Percentiles rank a stretch among this genome's conserved stretches.
Conservation (phyloP, 2,329 filamentous ascomycete species). For the Ceratocystis diversiconidia region DNA sequence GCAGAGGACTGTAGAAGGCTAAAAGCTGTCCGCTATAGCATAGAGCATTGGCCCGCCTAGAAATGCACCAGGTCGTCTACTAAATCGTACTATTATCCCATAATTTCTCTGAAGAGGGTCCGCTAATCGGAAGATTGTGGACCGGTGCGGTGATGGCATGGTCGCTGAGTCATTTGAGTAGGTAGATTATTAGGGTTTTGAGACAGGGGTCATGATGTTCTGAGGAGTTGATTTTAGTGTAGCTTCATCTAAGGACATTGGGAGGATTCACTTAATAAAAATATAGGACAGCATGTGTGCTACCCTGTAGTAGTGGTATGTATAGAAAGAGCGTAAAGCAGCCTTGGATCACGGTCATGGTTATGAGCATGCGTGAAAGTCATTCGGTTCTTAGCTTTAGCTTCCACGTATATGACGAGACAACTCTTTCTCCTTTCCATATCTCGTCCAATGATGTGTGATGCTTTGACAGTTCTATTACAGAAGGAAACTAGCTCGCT, state of each 20-base stretch:
- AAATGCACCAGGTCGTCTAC: conserved; percentile 5
- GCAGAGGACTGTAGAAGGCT: no score
- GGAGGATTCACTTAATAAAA: no score
- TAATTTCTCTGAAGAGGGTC: neutral
- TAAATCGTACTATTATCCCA: neutral
- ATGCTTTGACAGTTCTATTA: neutral
- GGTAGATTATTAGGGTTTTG: no score
- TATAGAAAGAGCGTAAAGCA: no score
- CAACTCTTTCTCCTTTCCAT: neutral
- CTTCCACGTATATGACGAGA: neutral
- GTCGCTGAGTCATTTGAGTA: no score
- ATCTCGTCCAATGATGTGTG: neutral
- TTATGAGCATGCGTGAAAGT: neutral
- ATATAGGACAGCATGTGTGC: no score
- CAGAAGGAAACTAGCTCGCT: neutral
- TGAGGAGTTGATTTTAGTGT: no score
- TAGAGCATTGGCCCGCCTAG: conserved; percentile 3
- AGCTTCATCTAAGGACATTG: no score
- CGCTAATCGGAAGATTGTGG: conserved; percentile 13
- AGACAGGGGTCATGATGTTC: no score
- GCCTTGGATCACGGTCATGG: neutral
- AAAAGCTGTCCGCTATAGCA: neutral
- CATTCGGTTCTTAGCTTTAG: neutral
- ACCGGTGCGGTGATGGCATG: neutral
- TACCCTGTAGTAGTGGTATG: no score